phyloP scores from a whole-genome alignment of 2,329 filamentous ascomycete species.

The Venturia oleaginea region DNA sequence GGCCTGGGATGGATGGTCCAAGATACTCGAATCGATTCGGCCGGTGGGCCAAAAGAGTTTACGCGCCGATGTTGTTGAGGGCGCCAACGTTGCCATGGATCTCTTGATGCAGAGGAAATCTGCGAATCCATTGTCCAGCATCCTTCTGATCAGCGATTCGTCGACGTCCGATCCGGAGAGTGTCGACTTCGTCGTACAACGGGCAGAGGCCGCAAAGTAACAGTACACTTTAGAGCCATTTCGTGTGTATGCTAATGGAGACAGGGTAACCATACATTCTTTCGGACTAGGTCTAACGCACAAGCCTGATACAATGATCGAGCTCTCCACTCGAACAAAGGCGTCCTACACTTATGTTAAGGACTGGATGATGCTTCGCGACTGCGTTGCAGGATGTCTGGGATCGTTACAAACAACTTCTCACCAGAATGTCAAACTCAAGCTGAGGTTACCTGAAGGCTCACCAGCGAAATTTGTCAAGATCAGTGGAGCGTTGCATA shows the following conservation, averaged over 20 bases:
- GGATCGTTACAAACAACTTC: slow-evolving; percentile 87
- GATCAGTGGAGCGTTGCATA: slow-evolving; percentile 91
- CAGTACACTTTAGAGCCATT: slow-evolving; percentile 27
- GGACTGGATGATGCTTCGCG: slow-evolving; percentile 99
- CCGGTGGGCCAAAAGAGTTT: slow-evolving; percentile 95
- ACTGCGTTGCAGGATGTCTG: slow-evolving; percentile 88
- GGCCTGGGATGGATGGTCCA: slow-evolving; percentile 83
- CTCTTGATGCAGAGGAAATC: slow-evolving; percentile 95
- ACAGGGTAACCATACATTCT: slow-evolving; percentile 83
- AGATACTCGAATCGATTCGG: slow-evolving; percentile 75
- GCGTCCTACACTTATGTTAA: slow-evolving; percentile 97
- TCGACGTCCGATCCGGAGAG: slow-evolving; percentile 90
- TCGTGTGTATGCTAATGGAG: slow-evolving; percentile 18
- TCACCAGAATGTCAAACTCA: slow-evolving; percentile 97
- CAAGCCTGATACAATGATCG: slow-evolving; percentile 98
- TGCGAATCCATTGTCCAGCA: slow-evolving; percentile 89
- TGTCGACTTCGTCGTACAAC: slow-evolving; percentile 93
- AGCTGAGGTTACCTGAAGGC: slow-evolving; percentile 86
- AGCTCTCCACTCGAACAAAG: slow-evolving; percentile 89
- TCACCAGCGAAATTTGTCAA: slow-evolving; percentile 98
- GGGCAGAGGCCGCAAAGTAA: slow-evolving; percentile 93
- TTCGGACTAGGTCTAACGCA: slow-evolving; percentile 95
- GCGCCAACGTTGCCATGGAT: slow-evolving; percentile 97
- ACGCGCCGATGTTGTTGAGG: slow-evolving; percentile 92
- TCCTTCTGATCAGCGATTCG: slow-evolving; percentile 94